Base-by-base conservation (phyloP, 2,329 filamentous ascomycete species). In the Cytospora paraplurivora region DNA sequence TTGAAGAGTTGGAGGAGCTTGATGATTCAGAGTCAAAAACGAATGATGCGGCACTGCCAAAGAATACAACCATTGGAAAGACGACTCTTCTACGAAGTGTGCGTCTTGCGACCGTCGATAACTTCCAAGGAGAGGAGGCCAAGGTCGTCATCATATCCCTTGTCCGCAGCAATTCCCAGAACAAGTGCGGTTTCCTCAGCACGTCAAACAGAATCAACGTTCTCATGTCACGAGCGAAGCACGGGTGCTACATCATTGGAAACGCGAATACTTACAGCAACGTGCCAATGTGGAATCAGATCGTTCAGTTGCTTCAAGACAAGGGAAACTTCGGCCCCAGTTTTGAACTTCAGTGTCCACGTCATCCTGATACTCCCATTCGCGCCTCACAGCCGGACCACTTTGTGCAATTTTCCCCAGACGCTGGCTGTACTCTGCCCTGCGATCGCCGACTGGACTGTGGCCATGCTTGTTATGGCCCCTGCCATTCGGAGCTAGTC, bases 41-140 rank as follows among this genome's bases (percentile, higher is more conserved):
- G 1, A 4, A 27, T 4, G 27, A 27, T 27, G 44, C 44, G 13
- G 10, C 2, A 0, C 38, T 51, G 38, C 0, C 54, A 44, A 10
- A 7, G 10, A 10, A 12, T n/a, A 32, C 27, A 56, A 37, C 11
- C 1, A 34, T 67, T 1, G 50, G 66, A 52, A 83, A 80, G 69
- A 77, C 75, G 5, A 78, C 75, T 0, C 75, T 87, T 0, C 69
- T 81, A 0, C 76, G 82, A 32, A 77, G 76, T 1, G 72, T 89
- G 3, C 76, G 84, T 5, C 73, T 88, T 0, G 87, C 88, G 0
- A 92, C 88, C 0, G 82, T 92, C 0, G 88, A 91, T 71, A 93
- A 92, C 67, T 93, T 91, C 62, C 89, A 93, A 68, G 90, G 90
- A 0, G 89, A 93, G 70, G 89, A 93, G 69, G 87, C 86, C 1